phyloP scores from a whole-genome alignment of 2,329 filamentous ascomycete species.

The Exserohilum rostratum region DNA sequence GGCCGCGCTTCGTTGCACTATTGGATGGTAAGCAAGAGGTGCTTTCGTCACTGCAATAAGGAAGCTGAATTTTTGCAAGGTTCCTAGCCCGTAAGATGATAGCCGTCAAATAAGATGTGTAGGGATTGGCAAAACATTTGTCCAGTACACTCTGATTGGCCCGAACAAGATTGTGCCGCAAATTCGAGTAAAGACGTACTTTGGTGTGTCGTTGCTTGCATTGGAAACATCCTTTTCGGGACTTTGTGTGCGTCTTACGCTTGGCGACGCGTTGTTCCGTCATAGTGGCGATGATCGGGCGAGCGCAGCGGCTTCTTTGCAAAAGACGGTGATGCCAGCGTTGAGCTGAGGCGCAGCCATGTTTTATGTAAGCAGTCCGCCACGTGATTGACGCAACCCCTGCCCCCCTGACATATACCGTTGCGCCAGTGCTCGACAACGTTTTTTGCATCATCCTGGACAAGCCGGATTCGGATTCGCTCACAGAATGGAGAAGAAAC shows the following conservation, averaged over 20 bases:
- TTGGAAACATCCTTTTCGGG: constrained; percentile 38
- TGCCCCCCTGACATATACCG: no score
- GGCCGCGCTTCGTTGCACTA: constrained; percentile 42
- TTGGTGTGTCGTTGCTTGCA: constrained; percentile 45
- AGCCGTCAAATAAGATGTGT: not conserved
- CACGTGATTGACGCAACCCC: not conserved
- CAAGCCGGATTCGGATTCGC: no score
- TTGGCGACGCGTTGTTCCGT: constrained; percentile 31
- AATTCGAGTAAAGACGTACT: constrained; percentile 22
- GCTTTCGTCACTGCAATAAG: not conserved
- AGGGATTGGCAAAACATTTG: not conserved
- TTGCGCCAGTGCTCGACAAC: no score
- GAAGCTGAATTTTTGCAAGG: not conserved
- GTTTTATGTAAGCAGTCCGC: constrained; percentile 14
- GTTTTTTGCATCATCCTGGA: no score
- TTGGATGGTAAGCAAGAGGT: constrained; percentile 2
- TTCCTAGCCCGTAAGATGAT: not conserved
- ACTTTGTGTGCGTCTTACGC: constrained; percentile 43
- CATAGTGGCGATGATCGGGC: constrained; percentile 12
- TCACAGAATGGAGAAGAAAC: no score
- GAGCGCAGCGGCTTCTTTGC: constrained; percentile 3
- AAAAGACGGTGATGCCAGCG: not conserved
- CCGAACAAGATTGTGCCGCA: not conserved
- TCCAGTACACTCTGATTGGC: constrained; percentile 13
- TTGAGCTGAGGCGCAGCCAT: not conserved